Evolutionary conservation across 306 rosid genomes (phyloP).

Genomic region (Castanopsis chinensis): DNA sequence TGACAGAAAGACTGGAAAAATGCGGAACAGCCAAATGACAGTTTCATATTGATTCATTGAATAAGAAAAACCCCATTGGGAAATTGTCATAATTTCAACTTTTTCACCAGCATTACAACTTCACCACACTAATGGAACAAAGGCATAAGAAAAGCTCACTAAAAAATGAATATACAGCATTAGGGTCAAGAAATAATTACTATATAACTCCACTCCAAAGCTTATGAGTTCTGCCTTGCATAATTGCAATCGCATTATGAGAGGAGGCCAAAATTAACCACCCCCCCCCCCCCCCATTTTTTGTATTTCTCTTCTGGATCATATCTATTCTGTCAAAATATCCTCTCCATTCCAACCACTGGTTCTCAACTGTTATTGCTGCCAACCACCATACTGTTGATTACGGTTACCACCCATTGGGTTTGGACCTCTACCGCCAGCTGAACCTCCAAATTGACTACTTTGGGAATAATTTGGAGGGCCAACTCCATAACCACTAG

Average conservation of each 20-base stretch:
- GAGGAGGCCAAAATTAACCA: neutral
- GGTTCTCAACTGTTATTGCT: conserved; percentile 21
- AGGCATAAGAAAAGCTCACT: neutral
- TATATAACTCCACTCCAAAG: neutral
- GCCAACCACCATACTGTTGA: conserved; percentile 65
- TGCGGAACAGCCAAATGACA: too few relatives aligned
- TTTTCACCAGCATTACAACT: neutral
- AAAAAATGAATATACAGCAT: neutral
- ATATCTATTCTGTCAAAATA: neutral
- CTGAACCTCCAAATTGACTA: conserved; percentile 56
- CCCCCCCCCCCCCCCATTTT: neutral
- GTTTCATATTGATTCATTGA: too few relatives aligned
- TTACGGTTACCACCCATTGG: conserved; percentile 47
- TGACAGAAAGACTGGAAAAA: too few relatives aligned
- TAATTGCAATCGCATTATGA: neutral
- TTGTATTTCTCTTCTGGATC: neutral
- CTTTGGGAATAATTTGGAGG: conserved; percentile 53
- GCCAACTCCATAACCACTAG: conserved; percentile 49
- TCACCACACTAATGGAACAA: neutral
- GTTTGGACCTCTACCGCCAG: conserved; percentile 43
- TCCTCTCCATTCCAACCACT: neutral
- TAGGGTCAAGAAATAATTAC: neutral
- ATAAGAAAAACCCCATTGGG: too few relatives aligned
- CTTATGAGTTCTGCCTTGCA: neutral
- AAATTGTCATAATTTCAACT: too few relatives aligned